phyloP scores from a whole-genome alignment of 2,329 filamentous ascomycete genomes.

The Paramyrothecium roridum region DNA sequence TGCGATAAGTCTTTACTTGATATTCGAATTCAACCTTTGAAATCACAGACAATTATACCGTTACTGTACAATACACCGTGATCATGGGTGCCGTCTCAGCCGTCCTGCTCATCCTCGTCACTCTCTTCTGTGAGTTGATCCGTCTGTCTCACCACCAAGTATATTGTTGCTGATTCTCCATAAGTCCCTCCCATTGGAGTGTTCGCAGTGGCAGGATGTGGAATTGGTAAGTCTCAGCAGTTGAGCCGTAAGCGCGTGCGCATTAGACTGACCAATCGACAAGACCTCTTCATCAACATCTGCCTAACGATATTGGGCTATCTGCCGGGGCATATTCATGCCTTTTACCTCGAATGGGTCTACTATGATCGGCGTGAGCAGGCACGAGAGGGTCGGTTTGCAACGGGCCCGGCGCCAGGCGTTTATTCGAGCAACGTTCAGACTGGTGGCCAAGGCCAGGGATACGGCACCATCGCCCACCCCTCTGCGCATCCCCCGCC shows the following conservation, averaged over 20 bases:
- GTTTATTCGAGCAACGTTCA: conserved; percentile 74
- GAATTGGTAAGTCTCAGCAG: conserved; percentile 37
- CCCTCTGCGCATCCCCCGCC: too few species aligned
- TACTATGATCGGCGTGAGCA: conserved; percentile 74
- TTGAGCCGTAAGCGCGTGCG: background rate
- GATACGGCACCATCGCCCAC: conserved; percentile 45
- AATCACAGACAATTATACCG: background rate
- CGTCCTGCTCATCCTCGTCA: conserved; percentile 48
- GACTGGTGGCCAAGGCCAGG: conserved; percentile 58
- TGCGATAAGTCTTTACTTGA: too few species aligned
- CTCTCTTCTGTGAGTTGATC: conserved; percentile 44
- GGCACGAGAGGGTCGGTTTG: conserved; percentile 52
- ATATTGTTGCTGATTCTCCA: conserved; percentile 14
- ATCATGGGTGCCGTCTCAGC: conserved; percentile 48
- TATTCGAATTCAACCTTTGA: too few species aligned
- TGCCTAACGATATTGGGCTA: conserved; percentile 66
- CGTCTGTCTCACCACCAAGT: background rate
- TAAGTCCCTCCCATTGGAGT: conserved; percentile 67
- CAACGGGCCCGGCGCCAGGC: conserved; percentile 57
- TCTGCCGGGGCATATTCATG: conserved; percentile 75
- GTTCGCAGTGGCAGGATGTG: conserved; percentile 62
- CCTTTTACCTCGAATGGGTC: conserved; percentile 79
- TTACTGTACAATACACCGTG: conserved; percentile 10
- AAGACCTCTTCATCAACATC: conserved; percentile 65
- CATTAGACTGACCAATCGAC: conserved; percentile 8